Conservation (phyloP, 2,329 filamentous ascomycete species). For the Cladophialophora psammophila region DNA sequence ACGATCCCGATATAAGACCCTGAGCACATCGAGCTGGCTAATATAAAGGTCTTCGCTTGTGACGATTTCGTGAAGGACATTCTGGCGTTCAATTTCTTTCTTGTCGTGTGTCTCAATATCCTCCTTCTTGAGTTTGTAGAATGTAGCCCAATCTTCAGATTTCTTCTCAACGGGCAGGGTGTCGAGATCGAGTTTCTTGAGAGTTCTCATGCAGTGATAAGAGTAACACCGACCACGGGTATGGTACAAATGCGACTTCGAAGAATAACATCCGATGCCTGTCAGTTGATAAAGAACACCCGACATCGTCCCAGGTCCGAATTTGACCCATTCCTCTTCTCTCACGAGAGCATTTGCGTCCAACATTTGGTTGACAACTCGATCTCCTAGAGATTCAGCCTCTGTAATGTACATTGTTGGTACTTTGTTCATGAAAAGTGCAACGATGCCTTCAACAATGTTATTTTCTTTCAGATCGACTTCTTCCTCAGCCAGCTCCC, state of each 20-base stretch:
- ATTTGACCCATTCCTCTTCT: conserved; percentile 98
- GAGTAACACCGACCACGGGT: conserved; percentile 85
- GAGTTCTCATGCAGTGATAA: conserved; percentile 87
- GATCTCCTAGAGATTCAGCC: conserved; percentile 82
- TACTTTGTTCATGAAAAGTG: conserved; percentile 90
- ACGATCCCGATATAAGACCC: conserved; percentile 83
- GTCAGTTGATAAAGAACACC: conserved; percentile 95
- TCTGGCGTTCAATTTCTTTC: conserved; percentile 92
- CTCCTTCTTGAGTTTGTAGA: conserved; percentile 83
- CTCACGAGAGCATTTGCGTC: conserved; percentile 77
- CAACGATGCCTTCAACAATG: conserved; percentile 85
- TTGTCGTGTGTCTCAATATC: conserved; percentile 73
- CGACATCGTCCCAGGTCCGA: conserved; percentile 78
- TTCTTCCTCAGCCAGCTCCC: conserved; percentile 88
- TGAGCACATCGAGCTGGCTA: conserved; percentile 84
- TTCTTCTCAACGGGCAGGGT: conserved; percentile 70
- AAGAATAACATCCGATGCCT: conserved; percentile 87
- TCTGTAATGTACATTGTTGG: conserved; percentile 99
- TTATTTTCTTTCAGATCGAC: conserved; percentile 83
- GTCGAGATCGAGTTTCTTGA: conserved; percentile 85
- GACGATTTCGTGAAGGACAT: conserved; percentile 93
- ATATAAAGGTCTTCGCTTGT: conserved; percentile 92
- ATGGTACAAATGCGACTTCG: conserved; percentile 72
- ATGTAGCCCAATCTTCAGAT: conserved; percentile 85
- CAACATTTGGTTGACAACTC: conserved; percentile 82